phyloP scores from a whole-genome alignment of 352 stramenopile genomes.

The Phytophthora cactorum region DNA sequence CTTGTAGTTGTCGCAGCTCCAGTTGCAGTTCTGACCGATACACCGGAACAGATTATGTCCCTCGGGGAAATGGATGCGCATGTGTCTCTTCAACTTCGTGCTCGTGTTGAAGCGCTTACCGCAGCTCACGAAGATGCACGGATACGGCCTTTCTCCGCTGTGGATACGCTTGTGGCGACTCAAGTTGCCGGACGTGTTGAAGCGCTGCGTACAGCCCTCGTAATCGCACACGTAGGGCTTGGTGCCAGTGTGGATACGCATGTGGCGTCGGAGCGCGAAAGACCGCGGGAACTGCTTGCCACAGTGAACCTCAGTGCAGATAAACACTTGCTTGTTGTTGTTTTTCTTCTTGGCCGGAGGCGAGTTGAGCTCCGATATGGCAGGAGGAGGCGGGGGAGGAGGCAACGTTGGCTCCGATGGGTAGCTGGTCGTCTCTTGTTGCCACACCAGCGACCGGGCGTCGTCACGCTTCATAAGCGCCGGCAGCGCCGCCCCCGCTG shows the following conservation, averaged over 20 bases:
- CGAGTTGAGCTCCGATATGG: conserved; percentile 14
- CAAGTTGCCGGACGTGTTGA: conserved; percentile 90
- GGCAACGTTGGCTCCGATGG: background rate
- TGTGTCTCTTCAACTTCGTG: conserved; percentile 90
- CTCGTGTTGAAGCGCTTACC: conserved; percentile 90
- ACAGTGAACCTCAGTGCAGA: conserved; percentile 80
- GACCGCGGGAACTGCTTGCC: conserved; percentile 86
- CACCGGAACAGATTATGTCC: conserved; percentile 80
- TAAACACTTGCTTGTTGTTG: conserved; percentile 62
- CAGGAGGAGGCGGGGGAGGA: background rate
- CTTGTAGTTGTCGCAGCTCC: conserved; percentile 87
- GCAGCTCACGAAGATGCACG: conserved; percentile 77
- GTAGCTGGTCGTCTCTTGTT: conserved; percentile 12
- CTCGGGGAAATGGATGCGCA: conserved; percentile 88
- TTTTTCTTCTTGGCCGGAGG: conserved; percentile 44
- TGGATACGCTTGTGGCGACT: conserved; percentile 90
- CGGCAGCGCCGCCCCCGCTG: conserved; percentile 10
- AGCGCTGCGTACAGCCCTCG: conserved; percentile 75
- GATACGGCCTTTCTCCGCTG: conserved; percentile 82
- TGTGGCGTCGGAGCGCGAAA: conserved; percentile 83
- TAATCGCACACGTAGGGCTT: conserved; percentile 86
- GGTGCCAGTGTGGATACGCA: conserved; percentile 86
- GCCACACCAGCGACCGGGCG: conserved; percentile 16
- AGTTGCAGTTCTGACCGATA: conserved; percentile 58
- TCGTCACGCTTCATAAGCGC: conserved; percentile 30